Evolutionary conservation across 768 basidiomycete species (phyloP), one percentile per base, ranked within the genome.

Genomic region (Boletus subparvulus): DNA sequence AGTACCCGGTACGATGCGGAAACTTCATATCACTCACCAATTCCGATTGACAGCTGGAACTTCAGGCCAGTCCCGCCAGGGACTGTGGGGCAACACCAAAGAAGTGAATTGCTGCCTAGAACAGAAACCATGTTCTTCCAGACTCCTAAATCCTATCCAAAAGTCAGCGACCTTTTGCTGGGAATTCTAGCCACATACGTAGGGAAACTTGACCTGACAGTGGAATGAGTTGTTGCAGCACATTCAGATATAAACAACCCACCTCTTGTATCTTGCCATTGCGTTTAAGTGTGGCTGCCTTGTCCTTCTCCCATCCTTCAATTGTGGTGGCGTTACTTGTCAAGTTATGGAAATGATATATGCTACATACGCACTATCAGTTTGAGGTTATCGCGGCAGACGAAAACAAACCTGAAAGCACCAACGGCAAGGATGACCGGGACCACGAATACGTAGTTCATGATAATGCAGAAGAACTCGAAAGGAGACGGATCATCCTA

Each of bases 261-360:
- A 90, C 90, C 74, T 94, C 89, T 49, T 80, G 83, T 55, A 98
- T 88, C 71, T 90, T 92, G 6, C 95, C 96, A 55, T 88, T 78
- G 19, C 89, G 83, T 49, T 92, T 84, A 63, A 99, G 80, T 1
- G 84, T 89, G 6, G 94, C 88, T 1, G 85, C 93, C 72, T 90
- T 95, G 67, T 98, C 94, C 74, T 98, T 98, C 72, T 99, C 97
- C 92, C 92, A 96, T 0, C 90, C 86, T 74, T 99, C 97, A 48
- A 99, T 98, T 1, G 97, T 98, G 1, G 96, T 99, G 3, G 87
- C 85, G 71, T 99, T 99, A 11, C 80, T 80, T 7, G 81, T 63
- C 28, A 98, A 70, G 48, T 82, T 79, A 65, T 87, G 89, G 60
- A 95, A 84, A 62, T 98, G 97, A 67, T 94, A 98, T 21, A 98